These are phyloP conservation scores for Fusarium sp. DNA, from an alignment of 2,329 filamentous ascomycete species.

Conservation along the genomic window DNA sequence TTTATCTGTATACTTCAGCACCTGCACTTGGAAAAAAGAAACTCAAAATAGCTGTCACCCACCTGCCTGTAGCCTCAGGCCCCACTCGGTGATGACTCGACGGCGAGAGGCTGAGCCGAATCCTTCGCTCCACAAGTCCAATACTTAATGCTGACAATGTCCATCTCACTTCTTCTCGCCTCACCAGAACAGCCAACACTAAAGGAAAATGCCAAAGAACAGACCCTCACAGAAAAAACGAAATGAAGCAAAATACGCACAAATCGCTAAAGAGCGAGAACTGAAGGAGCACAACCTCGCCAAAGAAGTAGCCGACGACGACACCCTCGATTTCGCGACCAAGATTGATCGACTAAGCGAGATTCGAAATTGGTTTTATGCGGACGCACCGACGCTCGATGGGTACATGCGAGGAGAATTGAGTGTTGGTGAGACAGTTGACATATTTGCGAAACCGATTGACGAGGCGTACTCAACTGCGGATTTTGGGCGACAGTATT, in stretches of 20 bases:
- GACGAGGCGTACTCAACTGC: conserved; percentile 1
- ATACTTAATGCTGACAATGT: background rate
- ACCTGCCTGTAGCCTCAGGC: no score
- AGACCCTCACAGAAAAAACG: background rate
- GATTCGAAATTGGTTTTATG: conserved; percentile 2
- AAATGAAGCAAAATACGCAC: background rate
- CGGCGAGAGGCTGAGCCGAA: background rate
- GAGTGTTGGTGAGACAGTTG: background rate
- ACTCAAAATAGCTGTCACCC: no score
- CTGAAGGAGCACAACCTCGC: background rate
- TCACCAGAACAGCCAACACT: background rate
- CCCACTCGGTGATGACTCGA: background rate
- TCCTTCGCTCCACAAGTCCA: background rate
- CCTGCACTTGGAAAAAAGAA: no score
- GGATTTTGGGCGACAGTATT: background rate
- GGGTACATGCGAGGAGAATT: background rate
- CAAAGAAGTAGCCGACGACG: background rate
- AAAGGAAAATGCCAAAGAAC: conserved; percentile 2
- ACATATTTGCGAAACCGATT: background rate
- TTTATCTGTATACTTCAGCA: no score
- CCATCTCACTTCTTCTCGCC: rapidly evolving
- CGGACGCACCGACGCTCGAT: rapidly evolving
- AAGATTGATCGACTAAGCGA: conserved; percentile 5
- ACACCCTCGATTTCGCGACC: background rate
- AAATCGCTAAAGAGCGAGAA: rapidly evolving